These are phyloP conservation scores for Cryptococcus hybrid DNA, from an alignment of 1,284 basidiomycete species.

Conservation along the genomic window DNA sequence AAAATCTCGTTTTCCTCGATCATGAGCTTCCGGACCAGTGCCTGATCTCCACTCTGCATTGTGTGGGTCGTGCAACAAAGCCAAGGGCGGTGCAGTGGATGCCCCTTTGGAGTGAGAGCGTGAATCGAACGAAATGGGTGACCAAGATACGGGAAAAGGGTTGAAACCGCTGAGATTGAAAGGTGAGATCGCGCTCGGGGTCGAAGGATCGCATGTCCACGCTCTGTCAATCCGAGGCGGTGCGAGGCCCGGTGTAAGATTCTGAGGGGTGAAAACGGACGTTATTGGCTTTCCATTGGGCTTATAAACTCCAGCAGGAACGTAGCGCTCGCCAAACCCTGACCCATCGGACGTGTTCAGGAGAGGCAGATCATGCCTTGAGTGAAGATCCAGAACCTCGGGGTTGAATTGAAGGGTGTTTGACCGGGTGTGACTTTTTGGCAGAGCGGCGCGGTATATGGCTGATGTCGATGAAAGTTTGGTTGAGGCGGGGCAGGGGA, in stretches of 20 bases:
- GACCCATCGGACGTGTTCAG: neutral
- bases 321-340: neutral
- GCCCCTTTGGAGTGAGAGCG: neutral
- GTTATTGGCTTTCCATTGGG: neutral
- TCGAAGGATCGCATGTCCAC: constrained; percentile 7
- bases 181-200: constrained; percentile 3
- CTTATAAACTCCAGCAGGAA: neutral
- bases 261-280: neutral
- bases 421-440: neutral
- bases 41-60: neutral
- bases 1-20: neutral
- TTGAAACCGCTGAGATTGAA: neutral
- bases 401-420: constrained; percentile 1
- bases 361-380: neutral
- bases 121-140: neutral
- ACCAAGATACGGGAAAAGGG: neutral
- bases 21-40: neutral
- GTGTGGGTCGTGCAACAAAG: neutral
- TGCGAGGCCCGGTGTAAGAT: neutral
- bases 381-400: no score
- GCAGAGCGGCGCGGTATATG: neutral
- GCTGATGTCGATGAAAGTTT: neutral
- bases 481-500: constrained; percentile 1
- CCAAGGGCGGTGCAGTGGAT: neutral
- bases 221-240: constrained; percentile 6